Conservation (phyloP, 495 filamentous ascomycete genomes). For the Trichoderma erinaceum region DNA sequence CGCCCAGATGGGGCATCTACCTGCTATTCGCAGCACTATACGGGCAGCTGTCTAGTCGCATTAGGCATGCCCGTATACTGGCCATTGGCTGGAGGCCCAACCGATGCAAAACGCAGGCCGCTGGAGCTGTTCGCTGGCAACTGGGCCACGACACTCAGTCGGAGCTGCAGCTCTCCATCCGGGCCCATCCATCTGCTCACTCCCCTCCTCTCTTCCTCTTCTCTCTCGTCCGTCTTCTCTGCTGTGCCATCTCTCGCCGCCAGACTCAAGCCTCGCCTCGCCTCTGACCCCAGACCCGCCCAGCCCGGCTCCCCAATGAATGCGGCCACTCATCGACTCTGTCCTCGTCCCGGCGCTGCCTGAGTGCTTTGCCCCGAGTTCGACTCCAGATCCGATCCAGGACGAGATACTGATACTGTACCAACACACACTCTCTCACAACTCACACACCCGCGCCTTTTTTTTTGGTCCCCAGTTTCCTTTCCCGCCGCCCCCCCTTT, state of each 20-base stretch:
- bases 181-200: not conserved
- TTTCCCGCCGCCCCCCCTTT: conserved; percentile 21
- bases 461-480: conserved; percentile 22
- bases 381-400: not conserved
- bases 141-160: conserved; percentile 6
- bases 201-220: conserved; percentile 13
- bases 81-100: not conserved
- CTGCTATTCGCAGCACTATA: no score
- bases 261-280: conserved; percentile 15
- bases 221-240: conserved; percentile 19
- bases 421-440: not conserved
- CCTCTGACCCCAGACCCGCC: conserved; percentile 8
- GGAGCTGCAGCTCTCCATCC: not conserved
- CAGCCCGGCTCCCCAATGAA: not conserved
- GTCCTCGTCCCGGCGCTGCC: not conserved
- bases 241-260: conserved; percentile 20
- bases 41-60: not conserved
- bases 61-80: not conserved
- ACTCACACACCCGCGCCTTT: conserved; percentile 19
- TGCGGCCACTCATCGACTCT: not conserved
- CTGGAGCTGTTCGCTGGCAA: conserved; percentile 11
- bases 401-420: not conserved
- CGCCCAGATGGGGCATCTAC: no score
- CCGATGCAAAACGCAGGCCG: not conserved
- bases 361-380: not conserved